Conservation (phyloP, 2,329 filamentous ascomycete genomes). For the Leptodontidium sp. region DNA sequence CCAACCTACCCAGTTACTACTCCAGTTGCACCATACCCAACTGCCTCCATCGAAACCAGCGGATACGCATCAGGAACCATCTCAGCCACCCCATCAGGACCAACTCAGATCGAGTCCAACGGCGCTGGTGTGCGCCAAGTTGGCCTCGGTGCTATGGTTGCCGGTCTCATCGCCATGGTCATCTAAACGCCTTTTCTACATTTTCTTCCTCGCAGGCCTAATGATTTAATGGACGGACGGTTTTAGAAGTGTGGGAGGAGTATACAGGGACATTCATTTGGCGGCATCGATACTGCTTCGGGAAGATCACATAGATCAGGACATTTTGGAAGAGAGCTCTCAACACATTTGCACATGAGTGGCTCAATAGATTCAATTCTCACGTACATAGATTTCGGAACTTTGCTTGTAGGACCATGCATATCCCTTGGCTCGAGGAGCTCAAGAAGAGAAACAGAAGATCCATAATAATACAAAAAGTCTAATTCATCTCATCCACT, state of each 20-base stretch:
- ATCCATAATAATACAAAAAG: constrained; percentile 10
- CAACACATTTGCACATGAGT: constrained; percentile 35
- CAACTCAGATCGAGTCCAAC: constrained; percentile 31
- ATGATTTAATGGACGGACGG: constrained; percentile 28
- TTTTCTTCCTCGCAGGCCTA: constrained; percentile 25
- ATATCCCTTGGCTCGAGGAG: constrained; percentile 18
- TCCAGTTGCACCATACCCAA: constrained; percentile 21
- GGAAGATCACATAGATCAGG: constrained; percentile 28
- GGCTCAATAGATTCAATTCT: constrained; percentile 37
- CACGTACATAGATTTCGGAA: constrained; percentile 34
- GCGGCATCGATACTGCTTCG: constrained; percentile 29
- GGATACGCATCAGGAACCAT: constrained; percentile 19
- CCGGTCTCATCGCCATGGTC: constrained; percentile 40
- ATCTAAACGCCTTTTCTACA: constrained; percentile 35
- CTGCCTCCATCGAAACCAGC: constrained; percentile 21
- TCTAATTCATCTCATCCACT: neutral
- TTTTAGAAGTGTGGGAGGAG: constrained; percentile 31
- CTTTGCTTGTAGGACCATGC: constrained; percentile 21
- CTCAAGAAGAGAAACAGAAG: neutral
- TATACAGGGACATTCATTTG: constrained; percentile 37
- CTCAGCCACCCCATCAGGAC: constrained; percentile 24
- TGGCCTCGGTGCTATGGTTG: constrained; percentile 39
- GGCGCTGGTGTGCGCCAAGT: constrained; percentile 34
- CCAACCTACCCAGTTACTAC: constrained; percentile 17
- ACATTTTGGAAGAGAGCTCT: constrained; percentile 35